Base-by-base conservation (phyloP, 352 stramenopile genomes). In the Plasmopara halstedii region DNA sequence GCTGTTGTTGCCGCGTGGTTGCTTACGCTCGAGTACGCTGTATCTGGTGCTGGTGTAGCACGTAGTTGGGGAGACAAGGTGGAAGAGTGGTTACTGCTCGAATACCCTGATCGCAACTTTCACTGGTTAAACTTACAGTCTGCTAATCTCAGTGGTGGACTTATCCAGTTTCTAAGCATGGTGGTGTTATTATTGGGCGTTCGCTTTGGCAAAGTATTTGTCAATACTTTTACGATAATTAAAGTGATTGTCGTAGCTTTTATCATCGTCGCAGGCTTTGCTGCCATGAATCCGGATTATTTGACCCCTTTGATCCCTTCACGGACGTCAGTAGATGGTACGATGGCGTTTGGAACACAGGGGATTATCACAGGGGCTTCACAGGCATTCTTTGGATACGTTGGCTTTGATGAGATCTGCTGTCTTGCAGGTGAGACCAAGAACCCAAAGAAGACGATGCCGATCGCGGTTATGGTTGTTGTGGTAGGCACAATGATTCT, bases 341-440 rank as follows among this genome's bases (percentile, higher is more conserved):
- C 62, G 7, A 33, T 74, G 8, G 65, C 65, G 8, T 93, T 78
- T 46, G 86, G 86, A 29, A 80, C 65, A 64, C 67, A 67, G 0
- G 86, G 87, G 0, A 71, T 98, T 6, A 62, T 98, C 15, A 59
- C 90, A 13, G 93, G 94, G 1, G 83, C 88, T 0, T 95, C 88
- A 22, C 87, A 87, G 23, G 96, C 84, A 31, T 98, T 98, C 55
- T 98, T 97, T 60, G 94, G 94, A 2, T 98, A 97, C 60, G 83
- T 99, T 46, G 95, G 95, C 11, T 99, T 96, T 58, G 81, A 99
- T 62, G 94, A 98, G 63, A 84, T 99, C 3, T 97, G 89, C 60
- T 98, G 92, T 43, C 56, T 98, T 11, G 88, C 90, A 0, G 85
- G 75, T 0, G 87, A 96, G 49, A 73, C 85, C 1, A 93, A 88